Percentiles rank a stretch among this genome's conserved stretches.
Conservation (phyloP, 768 basidiomycete species). For the Melanogaster broomeanus region DNA sequence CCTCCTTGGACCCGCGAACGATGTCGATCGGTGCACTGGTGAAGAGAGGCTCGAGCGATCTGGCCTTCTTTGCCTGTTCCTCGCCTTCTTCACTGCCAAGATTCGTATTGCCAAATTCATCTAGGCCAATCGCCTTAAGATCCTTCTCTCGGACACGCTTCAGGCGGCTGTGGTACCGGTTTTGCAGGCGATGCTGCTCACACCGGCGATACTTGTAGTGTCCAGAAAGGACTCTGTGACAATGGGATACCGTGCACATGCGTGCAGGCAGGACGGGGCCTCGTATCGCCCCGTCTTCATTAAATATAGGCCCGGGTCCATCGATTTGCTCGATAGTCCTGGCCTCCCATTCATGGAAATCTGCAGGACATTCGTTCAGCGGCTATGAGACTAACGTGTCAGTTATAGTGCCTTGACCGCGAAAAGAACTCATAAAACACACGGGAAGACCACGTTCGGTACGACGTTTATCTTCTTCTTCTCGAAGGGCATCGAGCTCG, state of each 20-base stretch:
- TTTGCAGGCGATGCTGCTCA: conserved; percentile 57
- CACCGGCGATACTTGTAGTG: conserved; percentile 53
- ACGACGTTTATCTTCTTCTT: conserved; percentile 41
- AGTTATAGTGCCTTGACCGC: not conserved
- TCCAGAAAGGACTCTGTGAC: conserved; percentile 50
- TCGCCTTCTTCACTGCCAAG: conserved; percentile 11
- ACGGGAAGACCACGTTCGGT: conserved; percentile 39
- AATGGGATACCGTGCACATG: conserved; percentile 61
- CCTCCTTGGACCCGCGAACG: conserved; percentile 2
- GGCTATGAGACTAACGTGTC: conserved; percentile 18
- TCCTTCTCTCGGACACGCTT: conserved; percentile 54
- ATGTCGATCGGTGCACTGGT: conserved; percentile 5
- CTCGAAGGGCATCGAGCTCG: conserved; percentile 39
- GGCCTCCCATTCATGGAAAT: conserved; percentile 36
- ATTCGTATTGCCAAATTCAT: conserved; percentile 4
- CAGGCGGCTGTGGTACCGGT: conserved; percentile 51
- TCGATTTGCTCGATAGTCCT: conserved; percentile 4
- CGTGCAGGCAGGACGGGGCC: conserved; percentile 37
- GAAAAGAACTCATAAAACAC: conserved; percentile 8
- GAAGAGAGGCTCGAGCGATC: not conserved
- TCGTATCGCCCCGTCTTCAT: conserved; percentile 12
- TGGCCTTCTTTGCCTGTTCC: not conserved
- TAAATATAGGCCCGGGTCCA: not conserved
- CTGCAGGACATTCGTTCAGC: conserved; percentile 36
- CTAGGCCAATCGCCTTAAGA: conserved; percentile 35